Percentiles rank a stretch among this genome's conserved stretches.
Evolutionary conservation across 208 protist species (phyloP).

Genomic region (Trypanosoma avium): DNA sequence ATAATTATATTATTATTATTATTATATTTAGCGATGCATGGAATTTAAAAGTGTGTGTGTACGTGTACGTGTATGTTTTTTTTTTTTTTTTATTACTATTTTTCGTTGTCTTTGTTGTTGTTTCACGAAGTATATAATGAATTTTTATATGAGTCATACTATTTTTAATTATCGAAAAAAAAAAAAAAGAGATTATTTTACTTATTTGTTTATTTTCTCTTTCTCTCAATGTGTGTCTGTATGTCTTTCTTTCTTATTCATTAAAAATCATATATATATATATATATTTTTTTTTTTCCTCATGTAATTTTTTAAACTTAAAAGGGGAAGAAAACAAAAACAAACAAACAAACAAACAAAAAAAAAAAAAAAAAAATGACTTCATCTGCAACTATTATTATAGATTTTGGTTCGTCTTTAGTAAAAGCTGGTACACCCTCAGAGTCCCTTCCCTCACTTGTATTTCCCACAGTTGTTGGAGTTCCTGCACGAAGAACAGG

Average conservation of each 20-base stretch:
- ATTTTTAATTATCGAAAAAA: too few relatives aligned
- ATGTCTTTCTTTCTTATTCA: too few relatives aligned
- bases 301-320: constrained; percentile 9
- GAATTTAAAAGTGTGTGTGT: too few relatives aligned
- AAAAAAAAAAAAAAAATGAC: constrained; percentile 1
- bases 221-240: too few relatives aligned
- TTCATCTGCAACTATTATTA: constrained; percentile 5
- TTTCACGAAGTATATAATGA: too few relatives aligned
- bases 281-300: neutral
- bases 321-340: constrained; percentile 1
- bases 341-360: neutral
- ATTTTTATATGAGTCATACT: too few relatives aligned
- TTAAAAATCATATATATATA: constrained; percentile 7
- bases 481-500: constrained; percentile 5
- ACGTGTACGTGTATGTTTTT: neutral
- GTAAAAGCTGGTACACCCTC: constrained; percentile 18
- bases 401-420: constrained; percentile 18
- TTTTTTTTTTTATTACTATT: constrained; percentile 16
- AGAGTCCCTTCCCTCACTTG: constrained; percentile 21
- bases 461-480: constrained; percentile 24
- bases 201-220: too few relatives aligned
- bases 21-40: too few relatives aligned
- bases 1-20: constrained; percentile 7
- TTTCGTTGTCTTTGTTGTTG: constrained; percentile 1
- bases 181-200: too few relatives aligned